Evolutionary conservation across 2,329 filamentous ascomycete species (phyloP), one percentile per base, ranked within the genome.

Genomic region (Thielaviopsis ethacetica): DNA sequence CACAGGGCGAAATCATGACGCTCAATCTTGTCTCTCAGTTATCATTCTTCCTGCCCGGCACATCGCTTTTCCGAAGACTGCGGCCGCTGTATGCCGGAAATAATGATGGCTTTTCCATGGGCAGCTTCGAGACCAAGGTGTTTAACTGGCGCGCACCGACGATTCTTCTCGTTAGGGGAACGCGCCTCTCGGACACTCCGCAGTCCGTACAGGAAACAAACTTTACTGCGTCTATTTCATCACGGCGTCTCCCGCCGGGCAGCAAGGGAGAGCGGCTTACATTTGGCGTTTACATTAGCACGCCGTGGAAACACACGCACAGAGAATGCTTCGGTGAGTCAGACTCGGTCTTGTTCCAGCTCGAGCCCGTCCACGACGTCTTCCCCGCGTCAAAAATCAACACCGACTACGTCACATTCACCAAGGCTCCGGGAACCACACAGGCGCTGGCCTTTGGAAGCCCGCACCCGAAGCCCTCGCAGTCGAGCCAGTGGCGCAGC

Each of bases 91-190:
- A 89, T 66, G 84, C 82, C 1, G 86, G 85, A 5, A 82, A 79
- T 53, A 78, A 81, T 26, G 81, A 84, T 13, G 86, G 86, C 5
- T 90, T 88, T 69, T 87, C 84, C 21, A 85, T 89, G 80, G 84
- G 85, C 22, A 84, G 82, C 59, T 88, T 89, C 63, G 83, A 88
- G 66, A 78, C 82, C 21, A 84, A 83, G 64, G 82, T 88, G 2
- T 86, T 89, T 70, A 86, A 89, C 67, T 90, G 86, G 85, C 76
- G 80, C 50, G 85, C 85, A 0, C 86, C 86, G 0, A 88, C 86
- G 0, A 79, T 90, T 19, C 73, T 90, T 12, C 75, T 90, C 1
- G 81, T 89, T 1, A 79, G 80, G 21, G 86, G 86, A 21, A 80
- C 76, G 3, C 76, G 83, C 5, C 73, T 89, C 6, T 68, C 73